Evolutionary conservation across 345 rosid genomes (phyloP).

Genomic region (Cardamine occulta): DNA sequence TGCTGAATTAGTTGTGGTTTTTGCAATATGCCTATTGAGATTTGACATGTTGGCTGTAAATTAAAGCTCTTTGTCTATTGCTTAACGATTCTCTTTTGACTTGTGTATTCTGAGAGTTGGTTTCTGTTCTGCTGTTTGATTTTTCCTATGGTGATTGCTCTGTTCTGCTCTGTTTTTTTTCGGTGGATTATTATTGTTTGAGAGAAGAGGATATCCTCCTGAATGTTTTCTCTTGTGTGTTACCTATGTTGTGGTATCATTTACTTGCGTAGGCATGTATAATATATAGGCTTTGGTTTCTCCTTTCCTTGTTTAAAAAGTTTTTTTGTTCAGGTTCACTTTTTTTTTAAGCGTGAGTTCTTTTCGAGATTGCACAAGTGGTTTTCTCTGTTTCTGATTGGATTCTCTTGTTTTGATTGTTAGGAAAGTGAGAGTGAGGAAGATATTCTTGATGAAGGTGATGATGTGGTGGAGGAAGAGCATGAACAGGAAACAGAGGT

Average conservation of each 20-base stretch:
- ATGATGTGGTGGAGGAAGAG: conserved; percentile 80
- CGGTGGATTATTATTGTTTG: background rate
- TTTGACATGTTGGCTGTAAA: background rate
- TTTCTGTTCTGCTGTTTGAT: background rate
- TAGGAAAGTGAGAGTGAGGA: conserved; percentile 95
- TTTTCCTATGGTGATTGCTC: background rate
- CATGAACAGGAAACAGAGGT: conserved; percentile 66
- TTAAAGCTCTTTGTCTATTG: background rate
- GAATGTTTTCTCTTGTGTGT: background rate
- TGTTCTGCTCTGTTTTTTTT: background rate
- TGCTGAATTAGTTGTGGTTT: background rate
- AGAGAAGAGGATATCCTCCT: background rate
- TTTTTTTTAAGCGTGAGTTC: too few relatives aligned
- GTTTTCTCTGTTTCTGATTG: conserved; percentile 3
- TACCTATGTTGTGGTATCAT: background rate
- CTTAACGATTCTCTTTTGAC: conserved; percentile 1
- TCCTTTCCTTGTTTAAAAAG: background rate
- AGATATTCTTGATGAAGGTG: conserved; percentile 74
- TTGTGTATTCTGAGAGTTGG: background rate
- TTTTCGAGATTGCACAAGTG: background rate
- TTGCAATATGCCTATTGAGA: background rate
- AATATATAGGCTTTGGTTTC: too few relatives aligned
- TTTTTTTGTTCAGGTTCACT: background rate
- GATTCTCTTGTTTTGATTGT: conserved; percentile 25
- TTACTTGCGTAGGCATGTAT: background rate